Evolutionary conservation across 1,139 yeast species (phyloP), one percentile per base, ranked within the genome.

Genomic region (Taiozyma sp.): DNA sequence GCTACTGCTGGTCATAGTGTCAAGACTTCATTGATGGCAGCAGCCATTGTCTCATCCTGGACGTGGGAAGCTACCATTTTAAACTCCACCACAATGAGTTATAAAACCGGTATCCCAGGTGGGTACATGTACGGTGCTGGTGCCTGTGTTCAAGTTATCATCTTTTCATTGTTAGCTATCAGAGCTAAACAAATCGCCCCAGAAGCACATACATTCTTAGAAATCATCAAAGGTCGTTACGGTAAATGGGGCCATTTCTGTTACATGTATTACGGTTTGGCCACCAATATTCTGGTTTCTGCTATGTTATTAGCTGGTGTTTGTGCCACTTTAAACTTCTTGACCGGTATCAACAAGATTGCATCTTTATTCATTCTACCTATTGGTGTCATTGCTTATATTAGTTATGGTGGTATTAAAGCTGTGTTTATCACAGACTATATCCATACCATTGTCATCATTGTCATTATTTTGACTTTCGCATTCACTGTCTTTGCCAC

Each of bases 11-110:
- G 95, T 55, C 78, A 96, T 67, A 75, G 87, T 5, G 95, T 90
- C 44, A 86, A 85, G 57, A 83, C 91, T 1, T 93, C 92, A 45
- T 72, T 90, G 57, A 86, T 89, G 56, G 83, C 93, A 12, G 83
- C 95, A 8, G 96, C 96, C 8, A 96, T 90, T 41, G 96, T 89
- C 9, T 83, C 91, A 24, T 84, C 93, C 12, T 91, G 97, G 97
- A 90, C 96, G 6, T 90, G 96, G 96, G 91, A 93, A 45, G 93
- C 96, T 2, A 88, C 96, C 2, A 70, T 89, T 46, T 75, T 88
- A 36, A 86, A 87, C 36, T 83, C 91, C 2, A 81, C 92, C 2
- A 71, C 92, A n/a, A 89, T 85, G 66, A 88, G 87, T 23, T 87
- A 86, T 68, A 76, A 78, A 52, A 82, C 87, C 59, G 96, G 96